phyloP scores from a whole-genome alignment of 192 early-diverging fungal species.

The Coemansia sp. region DNA sequence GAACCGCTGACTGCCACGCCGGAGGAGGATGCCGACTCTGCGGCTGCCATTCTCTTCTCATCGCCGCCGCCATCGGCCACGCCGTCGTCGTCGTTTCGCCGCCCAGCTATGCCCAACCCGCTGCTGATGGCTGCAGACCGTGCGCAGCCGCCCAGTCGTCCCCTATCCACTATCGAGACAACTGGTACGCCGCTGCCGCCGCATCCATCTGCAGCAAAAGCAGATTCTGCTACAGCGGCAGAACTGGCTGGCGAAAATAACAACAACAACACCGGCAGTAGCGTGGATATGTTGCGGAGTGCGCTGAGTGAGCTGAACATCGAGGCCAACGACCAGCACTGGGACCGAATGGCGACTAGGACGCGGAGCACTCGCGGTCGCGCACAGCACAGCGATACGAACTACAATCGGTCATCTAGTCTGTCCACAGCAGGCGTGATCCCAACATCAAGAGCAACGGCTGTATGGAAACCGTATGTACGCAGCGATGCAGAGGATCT shows the following conservation, averaged over 20 bases:
- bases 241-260: neutral
- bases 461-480: constrained; percentile 12
- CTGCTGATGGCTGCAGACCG: constrained; percentile 20
- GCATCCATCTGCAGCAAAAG: too few species aligned
- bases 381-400: neutral
- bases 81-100: constrained; percentile 34
- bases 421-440: neutral
- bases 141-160: constrained; percentile 10
- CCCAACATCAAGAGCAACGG: neutral
- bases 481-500: constrained; percentile 29
- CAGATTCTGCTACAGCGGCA: neutral
- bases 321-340: constrained; percentile 6
- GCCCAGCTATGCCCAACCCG: constrained; percentile 36
- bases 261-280: constrained; percentile 1
- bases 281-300: constrained; percentile 17
- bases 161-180: constrained; percentile 5
- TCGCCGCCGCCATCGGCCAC: neutral
- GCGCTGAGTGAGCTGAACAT: constrained; percentile 31
- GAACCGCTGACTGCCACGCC: constrained; percentile 7
- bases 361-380: neutral
- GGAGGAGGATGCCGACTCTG: constrained; percentile 13
- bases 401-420: neutral
- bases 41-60: constrained; percentile 6
- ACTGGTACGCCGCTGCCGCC: too few species aligned
- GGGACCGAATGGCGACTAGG: neutral